phyloP scores from a whole-genome alignment of 2,329 filamentous ascomycete genomes.

The Alternaria novae-zelandiae region DNA sequence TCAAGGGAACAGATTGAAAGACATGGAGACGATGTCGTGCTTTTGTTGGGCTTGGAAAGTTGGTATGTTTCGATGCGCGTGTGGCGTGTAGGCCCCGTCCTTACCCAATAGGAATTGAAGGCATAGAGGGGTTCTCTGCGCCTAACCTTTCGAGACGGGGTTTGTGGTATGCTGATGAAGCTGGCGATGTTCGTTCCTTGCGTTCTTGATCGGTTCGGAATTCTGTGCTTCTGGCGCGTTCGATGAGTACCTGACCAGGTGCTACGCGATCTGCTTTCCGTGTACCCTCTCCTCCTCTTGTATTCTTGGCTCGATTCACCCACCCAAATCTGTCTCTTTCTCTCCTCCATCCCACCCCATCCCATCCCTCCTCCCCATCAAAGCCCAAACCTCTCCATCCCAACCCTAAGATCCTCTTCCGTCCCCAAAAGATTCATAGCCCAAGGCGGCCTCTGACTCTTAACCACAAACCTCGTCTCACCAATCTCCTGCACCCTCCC shows the following conservation, averaged over 20 bases:
- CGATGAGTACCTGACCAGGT: neutral
- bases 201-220: neutral
- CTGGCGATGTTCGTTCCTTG: neutral
- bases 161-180: neutral
- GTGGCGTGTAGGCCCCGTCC: neutral
- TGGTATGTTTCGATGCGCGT: neutral
- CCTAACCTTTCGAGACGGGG: neutral
- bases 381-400: constrained; percentile 38
- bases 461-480: constrained; percentile 59
- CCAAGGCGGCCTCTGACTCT: constrained; percentile 71
- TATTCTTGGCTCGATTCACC: neutral
- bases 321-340: neutral
- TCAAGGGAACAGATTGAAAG: neutral
- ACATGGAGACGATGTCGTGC: neutral
- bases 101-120: neutral
- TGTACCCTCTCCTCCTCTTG: neutral
- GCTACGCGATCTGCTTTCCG: neutral
- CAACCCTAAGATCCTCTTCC: constrained; percentile 70
- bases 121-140: neutral
- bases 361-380: neutral
- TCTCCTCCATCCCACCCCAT: neutral
- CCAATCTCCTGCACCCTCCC: neutral
- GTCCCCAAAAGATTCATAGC: constrained; percentile 79
- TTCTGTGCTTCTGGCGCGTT: neutral
- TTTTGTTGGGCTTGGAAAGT: neutral